Evolutionary conservation across 352 stramenopile species (phyloP).

Genomic region (Globisporangium abappressorium): DNA sequence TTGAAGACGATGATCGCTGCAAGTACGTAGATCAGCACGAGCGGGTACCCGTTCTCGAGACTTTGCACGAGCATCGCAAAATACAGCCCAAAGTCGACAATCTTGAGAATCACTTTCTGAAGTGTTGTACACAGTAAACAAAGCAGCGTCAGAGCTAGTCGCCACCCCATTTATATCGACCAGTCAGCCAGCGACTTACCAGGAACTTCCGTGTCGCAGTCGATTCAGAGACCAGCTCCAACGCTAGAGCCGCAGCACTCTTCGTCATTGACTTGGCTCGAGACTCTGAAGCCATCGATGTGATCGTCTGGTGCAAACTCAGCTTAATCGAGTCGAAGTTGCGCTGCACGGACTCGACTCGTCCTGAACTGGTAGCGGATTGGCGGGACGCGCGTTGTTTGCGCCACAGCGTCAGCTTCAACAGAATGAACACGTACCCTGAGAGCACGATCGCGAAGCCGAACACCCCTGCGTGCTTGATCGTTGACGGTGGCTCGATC

Average conservation of each 20-base stretch:
- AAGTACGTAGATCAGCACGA: background rate
- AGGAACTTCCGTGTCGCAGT: background rate
- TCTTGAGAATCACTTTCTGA: background rate
- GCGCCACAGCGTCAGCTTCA: background rate
- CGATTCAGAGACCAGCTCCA: background rate
- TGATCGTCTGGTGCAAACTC: background rate
- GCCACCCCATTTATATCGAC: too few relatives aligned
- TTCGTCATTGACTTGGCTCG: background rate
- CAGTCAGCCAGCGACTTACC: background rate
- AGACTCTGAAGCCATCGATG: too few relatives aligned
- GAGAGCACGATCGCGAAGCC: conserved; percentile 19
- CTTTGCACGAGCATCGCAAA: background rate
- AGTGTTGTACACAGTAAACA: background rate
- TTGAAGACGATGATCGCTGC: background rate
- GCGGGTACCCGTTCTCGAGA: background rate
- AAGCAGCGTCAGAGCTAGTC: too few relatives aligned
- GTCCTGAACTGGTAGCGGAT: background rate
- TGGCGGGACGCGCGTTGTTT: background rate
- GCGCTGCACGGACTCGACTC: background rate
- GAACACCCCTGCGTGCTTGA: conserved; percentile 16
- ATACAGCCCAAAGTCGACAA: background rate
- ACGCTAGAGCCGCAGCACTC: background rate
- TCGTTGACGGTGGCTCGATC: conserved; percentile 20
- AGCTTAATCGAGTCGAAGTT: background rate
- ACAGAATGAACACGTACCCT: conserved; percentile 26